These are phyloP conservation scores for Pulveroboletus sp. DNA, from an alignment of 768 basidiomycete species.

Conservation along the genomic window DNA sequence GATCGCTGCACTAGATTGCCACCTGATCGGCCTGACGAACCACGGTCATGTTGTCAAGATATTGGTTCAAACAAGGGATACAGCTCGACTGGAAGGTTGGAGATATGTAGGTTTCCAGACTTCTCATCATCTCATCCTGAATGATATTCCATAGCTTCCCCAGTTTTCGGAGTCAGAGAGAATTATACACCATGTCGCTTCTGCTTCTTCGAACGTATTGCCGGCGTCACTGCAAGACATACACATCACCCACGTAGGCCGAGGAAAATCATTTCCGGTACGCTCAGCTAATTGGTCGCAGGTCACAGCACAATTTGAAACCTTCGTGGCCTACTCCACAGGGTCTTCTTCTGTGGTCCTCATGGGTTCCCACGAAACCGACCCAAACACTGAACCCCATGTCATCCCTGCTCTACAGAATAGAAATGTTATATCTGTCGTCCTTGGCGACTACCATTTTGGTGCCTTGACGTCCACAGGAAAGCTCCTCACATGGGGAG, in stretches of 20 bases:
- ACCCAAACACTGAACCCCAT: constrained; percentile 44
- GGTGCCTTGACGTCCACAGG: constrained; percentile 80
- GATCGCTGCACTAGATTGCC: constrained; percentile 73
- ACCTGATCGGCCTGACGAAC: constrained; percentile 77
- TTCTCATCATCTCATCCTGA: neutral
- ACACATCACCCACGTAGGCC: constrained; percentile 74
- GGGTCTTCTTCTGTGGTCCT: constrained; percentile 69
- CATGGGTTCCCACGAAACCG: constrained; percentile 55
- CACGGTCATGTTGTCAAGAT: constrained; percentile 73
- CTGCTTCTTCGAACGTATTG: constrained; percentile 34
- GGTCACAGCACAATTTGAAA: constrained; percentile 81
- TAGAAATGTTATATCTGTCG: constrained; percentile 76
- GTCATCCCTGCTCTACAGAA: constrained; percentile 74
- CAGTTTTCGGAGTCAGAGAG: constrained; percentile 62
- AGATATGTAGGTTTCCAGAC: constrained; percentile 56
- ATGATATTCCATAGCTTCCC: constrained; percentile 50
- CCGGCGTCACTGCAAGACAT: constrained; percentile 41
- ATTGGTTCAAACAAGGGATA: constrained; percentile 41
- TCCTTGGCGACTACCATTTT: constrained; percentile 90
- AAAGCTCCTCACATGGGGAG: constrained; percentile 77
- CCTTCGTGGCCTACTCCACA: constrained; percentile 80
- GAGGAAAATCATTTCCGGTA: neutral
- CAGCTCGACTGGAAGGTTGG: constrained; percentile 47
- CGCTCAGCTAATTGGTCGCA: constrained; percentile 28
- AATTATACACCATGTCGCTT: constrained; percentile 44